phyloP scores from a whole-genome alignment of 2,329 filamentous ascomycete genomes.

The Cladosporium velox region DNA sequence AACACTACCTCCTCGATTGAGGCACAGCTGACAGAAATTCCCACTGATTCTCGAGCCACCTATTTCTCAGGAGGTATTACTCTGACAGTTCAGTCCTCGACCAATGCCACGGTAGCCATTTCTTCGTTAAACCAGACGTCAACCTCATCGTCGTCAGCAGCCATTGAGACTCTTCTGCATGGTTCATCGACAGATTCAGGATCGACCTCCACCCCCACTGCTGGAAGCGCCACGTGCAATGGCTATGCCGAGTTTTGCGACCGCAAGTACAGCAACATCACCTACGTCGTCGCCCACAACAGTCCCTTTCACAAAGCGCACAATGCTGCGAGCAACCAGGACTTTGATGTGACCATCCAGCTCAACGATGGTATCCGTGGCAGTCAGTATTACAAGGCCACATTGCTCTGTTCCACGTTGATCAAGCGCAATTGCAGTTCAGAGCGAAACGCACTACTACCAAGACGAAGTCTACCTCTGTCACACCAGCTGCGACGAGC shows the following conservation, averaged over 20 bases:
- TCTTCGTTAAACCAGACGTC: neutral
- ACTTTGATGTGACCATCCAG: conserved; percentile 59
- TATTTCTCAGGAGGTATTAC: neutral
- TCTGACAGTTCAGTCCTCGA: neutral
- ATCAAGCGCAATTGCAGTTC: conserved; percentile 54
- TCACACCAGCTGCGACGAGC: conserved; percentile 62
- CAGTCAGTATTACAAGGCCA: conserved; percentile 2
- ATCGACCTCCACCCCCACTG: neutral
- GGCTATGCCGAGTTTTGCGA: conserved; percentile 58
- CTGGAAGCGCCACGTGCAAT: conserved; percentile 51
- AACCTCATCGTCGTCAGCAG: neutral
- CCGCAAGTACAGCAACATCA: conserved; percentile 60
- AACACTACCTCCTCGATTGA: neutral
- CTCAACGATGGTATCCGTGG: conserved; percentile 64
- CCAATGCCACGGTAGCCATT: neutral
- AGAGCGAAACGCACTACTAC: conserved; percentile 56
- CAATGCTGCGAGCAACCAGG: conserved; percentile 47
- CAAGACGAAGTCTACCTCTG: conserved; percentile 60
- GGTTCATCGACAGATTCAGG: neutral
- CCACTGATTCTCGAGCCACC: neutral
- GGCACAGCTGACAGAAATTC: conserved; percentile 1
- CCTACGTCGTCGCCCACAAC: conserved; percentile 66
- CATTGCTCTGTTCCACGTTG: neutral
- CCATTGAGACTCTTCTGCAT: neutral
- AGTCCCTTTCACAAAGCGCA: conserved; percentile 64